phyloP scores from a whole-genome alignment of 495 filamentous ascomycete species.

The Cryomyces antarcticus region DNA sequence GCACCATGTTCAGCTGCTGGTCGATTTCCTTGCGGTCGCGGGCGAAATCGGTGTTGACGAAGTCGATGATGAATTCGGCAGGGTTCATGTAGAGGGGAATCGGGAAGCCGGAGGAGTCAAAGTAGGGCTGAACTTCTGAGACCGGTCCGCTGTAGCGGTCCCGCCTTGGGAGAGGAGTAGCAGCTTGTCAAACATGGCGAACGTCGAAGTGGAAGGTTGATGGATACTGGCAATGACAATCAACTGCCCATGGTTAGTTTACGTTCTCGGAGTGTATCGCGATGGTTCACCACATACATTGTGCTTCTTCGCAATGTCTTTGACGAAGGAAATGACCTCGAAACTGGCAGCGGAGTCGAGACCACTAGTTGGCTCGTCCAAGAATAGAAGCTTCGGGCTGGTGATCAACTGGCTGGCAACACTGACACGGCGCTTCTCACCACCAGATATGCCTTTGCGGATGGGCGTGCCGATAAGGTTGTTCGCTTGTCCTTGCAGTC shows the following conservation, averaged over 20 bases:
- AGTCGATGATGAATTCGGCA: slow-evolving; percentile 55
- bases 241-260: slow-evolving; percentile 19
- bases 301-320: slow-evolving; percentile 39
- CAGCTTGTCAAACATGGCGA: slow-evolving; percentile 60
- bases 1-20: slow-evolving; percentile 21
- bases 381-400: slow-evolving; percentile 52
- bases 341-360: slow-evolving; percentile 50
- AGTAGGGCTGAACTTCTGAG: slow-evolving; percentile 30
- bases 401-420: slow-evolving; percentile 66
- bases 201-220: slow-evolving; percentile 58
- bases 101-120: slow-evolving; percentile 31
- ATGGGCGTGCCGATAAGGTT: slow-evolving; percentile 60
- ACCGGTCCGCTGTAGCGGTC: slow-evolving; percentile 50
- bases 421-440: slow-evolving; percentile 60
- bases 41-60: slow-evolving; percentile 55
- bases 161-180: slow-evolving; percentile 49
- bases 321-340: slow-evolving; percentile 46
- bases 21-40: slow-evolving; percentile 22
- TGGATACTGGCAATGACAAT: slow-evolving; percentile 64
- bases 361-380: slow-evolving; percentile 69
- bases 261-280: not conserved
- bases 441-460: slow-evolving; percentile 57
- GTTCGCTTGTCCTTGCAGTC: slow-evolving; percentile 39
- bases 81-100: slow-evolving; percentile 53
- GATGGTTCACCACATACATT: slow-evolving; percentile 26